phyloP scores from a whole-genome alignment of 2,329 filamentous ascomycete genomes.

The Neonectria magnoliae region DNA sequence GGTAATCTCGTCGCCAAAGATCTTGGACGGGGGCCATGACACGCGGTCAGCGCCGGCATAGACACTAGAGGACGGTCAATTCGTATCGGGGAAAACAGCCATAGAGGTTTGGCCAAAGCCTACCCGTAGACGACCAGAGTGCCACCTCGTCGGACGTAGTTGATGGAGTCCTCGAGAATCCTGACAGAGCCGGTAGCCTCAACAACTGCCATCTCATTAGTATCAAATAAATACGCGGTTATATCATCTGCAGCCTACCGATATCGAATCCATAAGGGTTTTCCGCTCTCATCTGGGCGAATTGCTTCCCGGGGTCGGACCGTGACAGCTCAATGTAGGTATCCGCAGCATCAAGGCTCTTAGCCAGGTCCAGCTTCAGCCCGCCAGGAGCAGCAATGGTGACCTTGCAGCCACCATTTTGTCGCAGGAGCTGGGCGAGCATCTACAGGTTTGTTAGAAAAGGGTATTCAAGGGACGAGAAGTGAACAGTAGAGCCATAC shows the following conservation, averaged over 20 bases:
- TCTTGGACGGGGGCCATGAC: constrained; percentile 76
- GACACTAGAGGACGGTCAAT: constrained; percentile 55
- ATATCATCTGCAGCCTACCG: constrained; percentile 47
- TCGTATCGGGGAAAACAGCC: neutral
- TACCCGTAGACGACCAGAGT: constrained; percentile 75
- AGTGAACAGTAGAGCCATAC: constrained; percentile 45
- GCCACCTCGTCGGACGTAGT: constrained; percentile 76
- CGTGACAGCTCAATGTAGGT: constrained; percentile 64
- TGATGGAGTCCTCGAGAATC: constrained; percentile 76
- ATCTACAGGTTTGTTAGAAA: constrained; percentile 43
- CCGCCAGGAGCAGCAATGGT: constrained; percentile 75
- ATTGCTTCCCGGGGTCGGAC: constrained; percentile 66
- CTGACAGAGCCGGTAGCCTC: constrained; percentile 76
- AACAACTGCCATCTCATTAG: constrained; percentile 56
- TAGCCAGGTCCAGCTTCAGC: constrained; percentile 76
- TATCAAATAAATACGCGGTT: constrained; percentile 4
- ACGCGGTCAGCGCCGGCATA: constrained; percentile 72
- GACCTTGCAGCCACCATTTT: constrained; percentile 75
- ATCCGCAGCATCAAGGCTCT: constrained; percentile 64
- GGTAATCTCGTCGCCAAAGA: constrained; percentile 75
- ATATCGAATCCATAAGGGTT: constrained; percentile 81
- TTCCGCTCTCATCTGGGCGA: constrained; percentile 68
- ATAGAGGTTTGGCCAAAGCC: neutral
- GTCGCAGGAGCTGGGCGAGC: constrained; percentile 69
- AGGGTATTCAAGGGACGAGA: neutral